Conservation (phyloP, 2,329 filamentous ascomycete species). For the Beauveria pseudobassiana region DNA sequence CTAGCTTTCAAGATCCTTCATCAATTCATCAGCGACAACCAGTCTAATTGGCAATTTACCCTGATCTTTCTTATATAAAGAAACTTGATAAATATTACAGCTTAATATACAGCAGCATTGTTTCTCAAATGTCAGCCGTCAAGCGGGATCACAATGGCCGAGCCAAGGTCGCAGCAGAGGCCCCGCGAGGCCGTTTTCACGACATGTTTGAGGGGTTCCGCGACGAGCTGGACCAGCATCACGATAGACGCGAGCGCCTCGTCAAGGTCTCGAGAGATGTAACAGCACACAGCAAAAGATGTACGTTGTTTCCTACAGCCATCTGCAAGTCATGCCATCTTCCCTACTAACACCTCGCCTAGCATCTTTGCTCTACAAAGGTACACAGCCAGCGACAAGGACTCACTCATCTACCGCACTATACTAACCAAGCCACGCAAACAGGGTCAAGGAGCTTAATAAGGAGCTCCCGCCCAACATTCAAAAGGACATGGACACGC, state of each 20-base stretch:
- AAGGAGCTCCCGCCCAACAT: conserved; percentile 60
- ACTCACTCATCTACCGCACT: not conserved
- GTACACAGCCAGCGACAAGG: conserved; percentile 17
- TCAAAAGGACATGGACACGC: conserved; percentile 59
- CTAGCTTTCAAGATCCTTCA: not conserved
- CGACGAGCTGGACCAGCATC: conserved; percentile 84
- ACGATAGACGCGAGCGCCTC: conserved; percentile 83
- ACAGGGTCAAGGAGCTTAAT: conserved; percentile 57
- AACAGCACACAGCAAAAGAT: conserved; percentile 96
- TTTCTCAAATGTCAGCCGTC: conserved; percentile 27
- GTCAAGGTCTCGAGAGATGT: conserved; percentile 90
- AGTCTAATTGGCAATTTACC: not conserved
- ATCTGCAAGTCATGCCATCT: not conserved
- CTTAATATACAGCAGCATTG: not conserved
- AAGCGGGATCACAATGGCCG: conserved; percentile 49
- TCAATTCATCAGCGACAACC: not conserved
- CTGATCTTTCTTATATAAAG: not conserved
- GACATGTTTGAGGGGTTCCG: conserved; percentile 82
- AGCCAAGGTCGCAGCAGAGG: conserved; percentile 30
- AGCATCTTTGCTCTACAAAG: conserved; percentile 26
- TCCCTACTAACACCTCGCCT: conserved; percentile 1
- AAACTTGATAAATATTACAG: not conserved
- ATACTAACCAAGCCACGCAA: not conserved
- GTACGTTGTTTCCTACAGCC: conserved; percentile 50
- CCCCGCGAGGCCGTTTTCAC: conserved; percentile 41